phyloP scores from a whole-genome alignment of 2,329 filamentous ascomycete species.

The Fusarium coicis region DNA sequence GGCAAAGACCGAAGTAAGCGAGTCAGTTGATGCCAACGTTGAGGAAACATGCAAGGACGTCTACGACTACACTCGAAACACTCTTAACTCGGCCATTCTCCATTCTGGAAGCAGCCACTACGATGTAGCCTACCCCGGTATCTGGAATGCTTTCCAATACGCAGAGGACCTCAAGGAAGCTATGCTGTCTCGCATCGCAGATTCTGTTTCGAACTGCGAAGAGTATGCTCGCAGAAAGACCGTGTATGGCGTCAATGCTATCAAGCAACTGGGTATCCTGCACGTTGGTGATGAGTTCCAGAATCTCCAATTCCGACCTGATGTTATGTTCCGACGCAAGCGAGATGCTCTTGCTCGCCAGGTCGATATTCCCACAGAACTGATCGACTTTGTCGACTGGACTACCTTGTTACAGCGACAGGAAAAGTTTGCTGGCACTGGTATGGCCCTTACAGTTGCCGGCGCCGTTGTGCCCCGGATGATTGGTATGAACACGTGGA shows the following conservation, averaged over 20 bases:
- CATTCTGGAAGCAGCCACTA: slow-evolving; percentile 81
- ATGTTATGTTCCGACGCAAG: slow-evolving; percentile 92
- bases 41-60: slow-evolving; percentile 87
- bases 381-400: slow-evolving; percentile 94
- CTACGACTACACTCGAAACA: slow-evolving; percentile 83
- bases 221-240: slow-evolving; percentile 84
- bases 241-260: slow-evolving; percentile 82
- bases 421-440: slow-evolving; percentile 93
- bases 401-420: slow-evolving; percentile 85
- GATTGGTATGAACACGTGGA: slow-evolving; percentile 86
- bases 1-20: slow-evolving; percentile 80
- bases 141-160: slow-evolving; percentile 88
- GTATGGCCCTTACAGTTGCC: slow-evolving; percentile 92
- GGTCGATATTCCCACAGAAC: slow-evolving; percentile 86
- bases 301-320: slow-evolving; percentile 86
- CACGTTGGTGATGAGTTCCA: slow-evolving; percentile 90
- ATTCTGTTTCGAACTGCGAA: slow-evolving; percentile 82
- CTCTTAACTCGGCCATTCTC: slow-evolving; percentile 78
- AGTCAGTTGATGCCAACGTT: slow-evolving; percentile 83
- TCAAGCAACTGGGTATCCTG: slow-evolving; percentile 87
- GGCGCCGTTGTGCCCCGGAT: slow-evolving; percentile 85
- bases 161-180: slow-evolving; percentile 92
- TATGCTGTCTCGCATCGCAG: slow-evolving; percentile 88
- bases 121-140: slow-evolving; percentile 85
- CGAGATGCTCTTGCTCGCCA: slow-evolving; percentile 84